Evolutionary conservation across 1,284 basidiomycete genomes (phyloP), one percentile per base, ranked within the genome.

Genomic region (Phaffia rhodozyma): DNA sequence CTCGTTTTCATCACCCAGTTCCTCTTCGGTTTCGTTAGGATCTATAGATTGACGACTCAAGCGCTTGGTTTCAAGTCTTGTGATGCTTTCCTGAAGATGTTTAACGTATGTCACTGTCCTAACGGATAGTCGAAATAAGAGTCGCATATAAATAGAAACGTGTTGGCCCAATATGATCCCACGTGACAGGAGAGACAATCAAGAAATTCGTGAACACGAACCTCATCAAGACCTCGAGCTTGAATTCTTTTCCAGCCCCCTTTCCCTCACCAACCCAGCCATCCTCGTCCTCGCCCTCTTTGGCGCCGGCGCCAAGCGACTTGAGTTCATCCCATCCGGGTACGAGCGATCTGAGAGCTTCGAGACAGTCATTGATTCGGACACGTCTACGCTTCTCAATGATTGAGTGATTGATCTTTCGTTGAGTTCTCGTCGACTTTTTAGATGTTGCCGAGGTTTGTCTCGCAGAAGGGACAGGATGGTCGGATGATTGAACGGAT

Each of bases 371-470:
- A 27, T 62, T 62, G 61, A 62, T 62, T 56, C 58, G 50, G 34
- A 57, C 61, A 43, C 61, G 29, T 18, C 61, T 47, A 18, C 61
- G 34, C 54, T 58, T 56, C 48, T 62, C 61, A 11, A 62, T 62
- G n/a, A 62, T 47, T 7, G 55, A 57, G n/a, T 62, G 61, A 38
- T 62, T 62, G 27, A 55, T 55, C 56, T 62, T 62, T 27, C 61
- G 34, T 25, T 62, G 52, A 27, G 38, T 27, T 30, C 38, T 27
- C 5, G 61, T 62, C 32, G 53, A 50, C 23, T 55, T 50, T 43
- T 55, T 61, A 5, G 51, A 47, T 25, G 58, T 43, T 11, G 38
- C 13, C 38, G 38, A 43, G 38, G 38, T 11, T 43, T 43, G 38
- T 43, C 16, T 43, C 6, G 16, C 38, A 16, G 38, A 43, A 16